phyloP scores from a whole-genome alignment of 2,329 filamentous ascomycete genomes.

The Pestalotiopsis sp. region DNA sequence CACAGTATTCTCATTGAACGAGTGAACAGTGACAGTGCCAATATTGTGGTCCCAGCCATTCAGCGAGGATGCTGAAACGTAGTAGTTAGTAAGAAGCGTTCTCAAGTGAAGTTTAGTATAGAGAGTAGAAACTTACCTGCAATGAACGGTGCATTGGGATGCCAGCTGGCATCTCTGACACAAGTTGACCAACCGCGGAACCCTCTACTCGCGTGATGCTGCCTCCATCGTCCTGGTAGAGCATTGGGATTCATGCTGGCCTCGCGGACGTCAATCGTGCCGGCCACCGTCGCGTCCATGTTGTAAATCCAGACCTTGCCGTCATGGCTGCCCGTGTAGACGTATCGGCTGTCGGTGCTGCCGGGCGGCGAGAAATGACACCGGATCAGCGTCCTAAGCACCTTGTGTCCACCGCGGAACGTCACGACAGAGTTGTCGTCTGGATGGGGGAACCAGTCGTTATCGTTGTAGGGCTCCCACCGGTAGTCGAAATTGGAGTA shows the following conservation, averaged over 20 bases:
- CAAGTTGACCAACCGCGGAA: constrained; percentile 71
- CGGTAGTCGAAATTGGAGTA: constrained; percentile 75
- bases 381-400: constrained; percentile 87
- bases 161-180: constrained; percentile 89
- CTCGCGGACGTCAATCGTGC: constrained; percentile 74
- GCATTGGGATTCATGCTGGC: constrained; percentile 68
- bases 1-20: constrained; percentile 69
- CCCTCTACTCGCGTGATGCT: constrained; percentile 58
- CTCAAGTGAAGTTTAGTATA: constrained; percentile 2
- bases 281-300: constrained; percentile 82
- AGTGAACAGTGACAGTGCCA: constrained; percentile 78
- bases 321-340: constrained; percentile 89
- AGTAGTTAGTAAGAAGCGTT: not conserved
- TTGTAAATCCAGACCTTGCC: constrained; percentile 93
- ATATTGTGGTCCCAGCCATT: constrained; percentile 74
- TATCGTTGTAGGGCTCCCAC: constrained; percentile 65
- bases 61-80: constrained; percentile 71
- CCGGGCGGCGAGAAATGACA: constrained; percentile 92
- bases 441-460: constrained; percentile 72
- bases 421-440: constrained; percentile 92
- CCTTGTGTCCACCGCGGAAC: constrained; percentile 80
- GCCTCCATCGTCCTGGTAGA: constrained; percentile 53
- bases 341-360: constrained; percentile 87
- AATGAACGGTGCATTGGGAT: constrained; percentile 80
- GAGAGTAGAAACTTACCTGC: constrained; percentile 51